phyloP scores from a whole-genome alignment of 2,329 filamentous ascomycete species.

The Trichoderma breve region DNA sequence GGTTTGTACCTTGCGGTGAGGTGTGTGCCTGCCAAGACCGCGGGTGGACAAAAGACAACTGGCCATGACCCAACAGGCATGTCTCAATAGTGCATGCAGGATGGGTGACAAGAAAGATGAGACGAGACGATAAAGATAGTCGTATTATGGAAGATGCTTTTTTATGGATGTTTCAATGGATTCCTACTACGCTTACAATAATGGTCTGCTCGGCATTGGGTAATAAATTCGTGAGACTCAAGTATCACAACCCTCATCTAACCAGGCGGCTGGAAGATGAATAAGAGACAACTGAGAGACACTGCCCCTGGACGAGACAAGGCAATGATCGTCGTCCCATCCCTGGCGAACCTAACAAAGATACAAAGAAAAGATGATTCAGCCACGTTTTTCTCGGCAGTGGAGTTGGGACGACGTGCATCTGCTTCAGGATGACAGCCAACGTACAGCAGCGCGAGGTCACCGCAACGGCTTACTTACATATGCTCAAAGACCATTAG shows the following conservation, averaged over 20 bases:
- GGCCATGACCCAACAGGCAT: neutral
- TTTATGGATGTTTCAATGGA: neutral
- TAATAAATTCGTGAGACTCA: neutral
- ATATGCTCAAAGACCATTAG: neutral
- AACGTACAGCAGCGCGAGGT: neutral
- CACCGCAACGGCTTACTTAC: neutral
- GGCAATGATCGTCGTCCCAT: neutral
- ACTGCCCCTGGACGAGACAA: neutral
- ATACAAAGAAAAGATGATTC: neutral
- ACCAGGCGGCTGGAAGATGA: neutral
- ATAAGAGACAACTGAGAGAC: neutral
- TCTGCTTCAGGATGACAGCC: neutral
- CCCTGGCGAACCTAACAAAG: neutral
- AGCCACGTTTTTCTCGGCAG: conserved; percentile 4
- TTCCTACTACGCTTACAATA: neutral
- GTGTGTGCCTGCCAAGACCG: conserved; percentile 9
- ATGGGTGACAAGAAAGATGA: neutral
- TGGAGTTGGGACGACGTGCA: conserved; percentile 2
- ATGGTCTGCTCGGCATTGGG: neutral
- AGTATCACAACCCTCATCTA: neutral
- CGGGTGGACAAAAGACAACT: neutral
- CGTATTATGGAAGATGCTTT: neutral
- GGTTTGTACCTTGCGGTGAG: neutral
- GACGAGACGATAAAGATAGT: neutral
- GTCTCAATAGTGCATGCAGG: neutral